phyloP scores from a whole-genome alignment of 2,329 filamentous ascomycete genomes.

The Aureobasidium musti region DNA sequence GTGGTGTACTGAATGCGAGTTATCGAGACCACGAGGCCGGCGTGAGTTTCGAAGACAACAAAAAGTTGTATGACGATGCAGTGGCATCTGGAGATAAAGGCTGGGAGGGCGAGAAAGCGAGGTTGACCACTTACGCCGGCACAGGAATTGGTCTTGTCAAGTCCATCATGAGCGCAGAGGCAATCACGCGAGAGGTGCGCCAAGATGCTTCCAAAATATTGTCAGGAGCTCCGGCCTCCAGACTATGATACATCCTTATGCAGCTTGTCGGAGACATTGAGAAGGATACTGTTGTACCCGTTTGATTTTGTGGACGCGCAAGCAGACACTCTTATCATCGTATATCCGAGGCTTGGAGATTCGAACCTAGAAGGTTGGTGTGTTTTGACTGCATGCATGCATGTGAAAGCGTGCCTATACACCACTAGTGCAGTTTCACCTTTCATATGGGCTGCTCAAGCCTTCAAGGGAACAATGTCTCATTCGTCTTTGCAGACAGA shows the following conservation, averaged over 20 bases:
- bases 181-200: conserved; percentile 55
- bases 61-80: conserved; percentile 50
- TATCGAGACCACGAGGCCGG: conserved; percentile 47
- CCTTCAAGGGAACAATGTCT: background rate
- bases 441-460: background rate
- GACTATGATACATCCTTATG: background rate
- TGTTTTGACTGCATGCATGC: background rate
- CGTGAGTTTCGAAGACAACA: conserved; percentile 47
- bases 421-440: background rate
- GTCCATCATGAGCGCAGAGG: conserved; percentile 51
- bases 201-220: conserved; percentile 38
- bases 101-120: conserved; percentile 53
- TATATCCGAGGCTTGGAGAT: background rate
- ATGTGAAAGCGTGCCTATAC: too few relatives aligned
- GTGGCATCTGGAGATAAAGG: conserved; percentile 52
- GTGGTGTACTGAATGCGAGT: conserved; percentile 59
- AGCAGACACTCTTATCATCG: background rate
- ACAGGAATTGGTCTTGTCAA: conserved; percentile 61
- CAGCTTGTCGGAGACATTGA: too few relatives aligned
- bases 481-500: conserved; percentile 3
- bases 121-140: conserved; percentile 64
- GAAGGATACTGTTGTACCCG: background rate
- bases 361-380: background rate
- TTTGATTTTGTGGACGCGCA: background rate
- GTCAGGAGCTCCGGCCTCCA: background rate